A percentile compares a stretch with the other conserved stretches of the same genome.
Evolutionary conservation across 164 flowering plant genomes (phyloP).

Genomic region (Vitis vinifera): DNA sequence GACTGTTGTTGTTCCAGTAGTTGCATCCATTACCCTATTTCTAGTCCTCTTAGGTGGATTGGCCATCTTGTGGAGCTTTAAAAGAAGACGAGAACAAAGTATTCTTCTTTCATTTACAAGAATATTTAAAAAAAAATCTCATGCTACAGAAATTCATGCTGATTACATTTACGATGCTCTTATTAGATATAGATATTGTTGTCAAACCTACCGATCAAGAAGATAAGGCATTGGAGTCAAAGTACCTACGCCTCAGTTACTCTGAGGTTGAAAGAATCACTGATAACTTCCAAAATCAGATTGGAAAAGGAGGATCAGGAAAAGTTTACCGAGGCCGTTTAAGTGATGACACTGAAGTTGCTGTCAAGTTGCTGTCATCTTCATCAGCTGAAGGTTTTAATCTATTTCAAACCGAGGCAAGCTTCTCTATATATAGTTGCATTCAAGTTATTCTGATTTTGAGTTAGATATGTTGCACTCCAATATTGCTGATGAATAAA

Average conservation of each 20-base stretch:
- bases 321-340: constrained; percentile 29
- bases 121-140: neutral
- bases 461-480: too few species aligned
- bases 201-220: too few species aligned
- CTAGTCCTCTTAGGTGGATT: constrained; percentile 7
- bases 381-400: constrained; percentile 20
- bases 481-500: too few species aligned
- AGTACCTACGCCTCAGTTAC: constrained; percentile 9
- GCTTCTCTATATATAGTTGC: too few species aligned
- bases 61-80: neutral
- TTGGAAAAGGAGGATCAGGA: constrained; percentile 43
- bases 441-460: neutral
- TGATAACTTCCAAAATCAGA: constrained; percentile 21
- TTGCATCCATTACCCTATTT: constrained; percentile 4
- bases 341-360: constrained; percentile 22
- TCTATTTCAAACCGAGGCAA: constrained; percentile 26
- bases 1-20: neutral
- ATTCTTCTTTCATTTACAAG: neutral
- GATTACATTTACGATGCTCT: too few species aligned
- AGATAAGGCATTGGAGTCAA: too few species aligned
- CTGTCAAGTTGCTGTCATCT: constrained; percentile 27
- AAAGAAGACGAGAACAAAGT: constrained; percentile 9
- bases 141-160: too few species aligned
- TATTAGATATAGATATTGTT: too few species aligned
- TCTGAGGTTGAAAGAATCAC: constrained; percentile 21